Evolutionary conservation across 108 stramenopile species (phyloP).

Genomic region (Cyclotella baltica): DNA sequence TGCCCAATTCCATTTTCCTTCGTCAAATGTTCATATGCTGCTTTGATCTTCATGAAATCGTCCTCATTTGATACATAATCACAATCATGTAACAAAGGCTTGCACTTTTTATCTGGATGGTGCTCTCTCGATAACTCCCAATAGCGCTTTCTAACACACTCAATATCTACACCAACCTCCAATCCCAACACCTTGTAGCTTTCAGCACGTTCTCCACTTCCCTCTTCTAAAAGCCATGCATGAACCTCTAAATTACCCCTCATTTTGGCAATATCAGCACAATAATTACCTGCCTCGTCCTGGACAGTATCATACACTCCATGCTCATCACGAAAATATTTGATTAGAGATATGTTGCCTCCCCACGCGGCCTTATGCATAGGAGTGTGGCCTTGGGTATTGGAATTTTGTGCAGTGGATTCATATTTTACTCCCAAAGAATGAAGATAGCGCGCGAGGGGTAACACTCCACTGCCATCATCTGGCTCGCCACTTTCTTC

Average conservation of each 20-base stretch:
- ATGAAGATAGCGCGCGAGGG: constrained; percentile 53
- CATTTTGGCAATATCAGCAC: constrained; percentile 87
- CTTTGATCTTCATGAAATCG: constrained; percentile 45
- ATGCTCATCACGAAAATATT: constrained; percentile 69
- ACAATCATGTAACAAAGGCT: neutral
- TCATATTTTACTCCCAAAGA: constrained; percentile 37
- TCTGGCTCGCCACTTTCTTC: neutral
- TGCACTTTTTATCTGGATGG: constrained; percentile 71
- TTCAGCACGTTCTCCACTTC: constrained; percentile 62
- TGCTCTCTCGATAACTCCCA: constrained; percentile 49
- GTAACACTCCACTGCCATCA: constrained; percentile 53
- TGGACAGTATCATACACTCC: constrained; percentile 68
- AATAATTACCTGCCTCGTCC: constrained; percentile 83
- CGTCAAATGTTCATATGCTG: constrained; percentile 55
- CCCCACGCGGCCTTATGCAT: constrained; percentile 89
- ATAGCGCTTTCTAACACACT: constrained; percentile 57
- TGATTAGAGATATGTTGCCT: constrained; percentile 69
- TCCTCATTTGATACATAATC: constrained; percentile 11
- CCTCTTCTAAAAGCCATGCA: constrained; percentile 61
- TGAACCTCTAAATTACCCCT: constrained; percentile 62
- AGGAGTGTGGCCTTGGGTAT: constrained; percentile 73
- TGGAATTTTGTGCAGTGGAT: constrained; percentile 43
- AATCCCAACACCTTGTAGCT: constrained; percentile 67
- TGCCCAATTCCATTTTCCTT: constrained; percentile 54
- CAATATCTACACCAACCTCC: constrained; percentile 32